Evolutionary conservation across 352 stramenopile species (phyloP).

Genomic region (Pythium aristosporum): DNA sequence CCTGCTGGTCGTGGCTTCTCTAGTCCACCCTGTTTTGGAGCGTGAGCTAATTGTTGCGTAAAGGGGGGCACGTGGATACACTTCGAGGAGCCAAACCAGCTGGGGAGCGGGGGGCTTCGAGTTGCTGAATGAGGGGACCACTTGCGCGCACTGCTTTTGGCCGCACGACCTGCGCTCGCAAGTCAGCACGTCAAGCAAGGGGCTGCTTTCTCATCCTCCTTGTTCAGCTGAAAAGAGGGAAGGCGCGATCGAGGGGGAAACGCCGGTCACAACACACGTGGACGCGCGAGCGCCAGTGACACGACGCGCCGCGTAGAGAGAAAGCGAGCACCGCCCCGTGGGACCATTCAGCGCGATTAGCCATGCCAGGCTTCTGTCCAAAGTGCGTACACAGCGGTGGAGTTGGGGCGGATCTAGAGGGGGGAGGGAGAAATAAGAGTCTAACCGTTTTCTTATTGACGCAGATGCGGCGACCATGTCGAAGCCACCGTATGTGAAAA

Average conservation of each 20-base stretch:
- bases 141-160: conserved; percentile 4
- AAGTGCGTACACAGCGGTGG: conserved; percentile 34
- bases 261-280: conserved; percentile 9
- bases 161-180: conserved; percentile 9
- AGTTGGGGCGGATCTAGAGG: too few relatives aligned
- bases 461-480: conserved; percentile 63
- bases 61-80: conserved; percentile 21
- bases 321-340: not conserved
- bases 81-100: not conserved
- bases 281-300: not conserved
- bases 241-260: not conserved
- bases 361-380: conserved; percentile 69
- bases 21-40: not conserved
- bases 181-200: conserved; percentile 28
- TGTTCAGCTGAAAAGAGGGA: not conserved
- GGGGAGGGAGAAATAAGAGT: not conserved
- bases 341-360: not conserved
- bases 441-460: not conserved
- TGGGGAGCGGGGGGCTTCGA: not conserved
- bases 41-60: conserved; percentile 26
- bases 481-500: conserved; percentile 49
- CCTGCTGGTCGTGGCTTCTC: not conserved
- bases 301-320: not conserved
- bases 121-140: conserved; percentile 20
- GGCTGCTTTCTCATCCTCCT: conserved; percentile 8